Base-by-base conservation (phyloP, 306 rosid species). In the Quercus agrifolia region DNA sequence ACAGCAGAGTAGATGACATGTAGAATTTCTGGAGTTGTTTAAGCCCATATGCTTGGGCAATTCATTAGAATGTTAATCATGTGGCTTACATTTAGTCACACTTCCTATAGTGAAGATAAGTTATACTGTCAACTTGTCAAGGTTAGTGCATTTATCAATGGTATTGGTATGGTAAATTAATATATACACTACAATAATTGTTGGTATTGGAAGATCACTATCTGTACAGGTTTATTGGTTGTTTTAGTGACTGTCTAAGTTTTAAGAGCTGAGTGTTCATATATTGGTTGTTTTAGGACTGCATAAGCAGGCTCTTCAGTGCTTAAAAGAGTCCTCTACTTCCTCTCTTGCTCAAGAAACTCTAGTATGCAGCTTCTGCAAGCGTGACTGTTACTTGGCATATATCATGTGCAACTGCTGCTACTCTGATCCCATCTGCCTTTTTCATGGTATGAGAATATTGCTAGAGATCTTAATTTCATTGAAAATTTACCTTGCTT, bases 311-410 rank as follows among this genome's bases (percentile, higher is more conserved):
- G 25, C 71, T 11, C 82, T 82, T 59, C 31, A 18, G 27, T n/a
- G n/a, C 73, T 20, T 85, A 13, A 59, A 57, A 2, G 9, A 44
- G 17, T 75, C 54, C 10, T 56, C 57, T 11, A 52, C 62, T 54
- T 82, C 78, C 58, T 75, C 77, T n/a, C 55, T 35, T 75, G 17
- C 81, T 17, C 25, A 58, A 27, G 70, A 79, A 4, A 75, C 74
- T 21, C 55, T 79, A 68, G 25, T 61, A 63, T 85, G 86, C 77
- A 13, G 77, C 57, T n/a, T 49, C 57, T 85, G 88, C 84, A 11
- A 52, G 14, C 59, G 88, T 41, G 88, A 82, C 66, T 82, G 86
- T 76, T 85, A 82, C 55, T 56, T 85, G 58, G 86, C 81, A 51
- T 82, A 72, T 73, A 38, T 70, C 56, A 8, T 85, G 74, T 82